Evolutionary conservation across 345 rosid genomes (phyloP).

Genomic region (Ceriops zippeliana): DNA sequence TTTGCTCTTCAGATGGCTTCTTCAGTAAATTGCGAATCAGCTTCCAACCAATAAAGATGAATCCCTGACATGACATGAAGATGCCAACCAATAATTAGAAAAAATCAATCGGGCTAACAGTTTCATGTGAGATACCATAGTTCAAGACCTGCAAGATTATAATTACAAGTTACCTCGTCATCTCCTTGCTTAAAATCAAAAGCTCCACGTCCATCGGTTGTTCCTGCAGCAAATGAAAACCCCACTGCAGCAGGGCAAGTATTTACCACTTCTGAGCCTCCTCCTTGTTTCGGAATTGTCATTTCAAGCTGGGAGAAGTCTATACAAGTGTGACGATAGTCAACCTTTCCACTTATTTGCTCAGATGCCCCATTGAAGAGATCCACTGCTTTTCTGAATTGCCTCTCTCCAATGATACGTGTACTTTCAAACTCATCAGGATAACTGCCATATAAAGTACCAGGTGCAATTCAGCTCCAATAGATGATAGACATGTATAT

Average conservation of each 20-base stretch:
- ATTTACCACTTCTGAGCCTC: conserved; percentile 65
- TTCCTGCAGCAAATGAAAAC: conserved; percentile 94
- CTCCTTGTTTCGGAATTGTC: conserved; percentile 49
- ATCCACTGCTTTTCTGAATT: conserved; percentile 69
- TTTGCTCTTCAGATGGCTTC: conserved; percentile 63
- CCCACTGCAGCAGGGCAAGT: conserved; percentile 99
- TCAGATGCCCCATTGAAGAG: conserved; percentile 85
- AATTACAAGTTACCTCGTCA: conserved; percentile 48
- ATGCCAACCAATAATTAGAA: neutral
- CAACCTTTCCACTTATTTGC: conserved; percentile 69
- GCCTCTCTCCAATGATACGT: conserved; percentile 86
- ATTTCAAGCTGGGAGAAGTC: conserved; percentile 92
- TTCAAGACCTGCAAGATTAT: neutral
- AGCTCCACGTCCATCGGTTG: conserved; percentile 99
- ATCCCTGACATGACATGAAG: conserved; percentile 49
- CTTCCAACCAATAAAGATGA: too few relatives aligned
- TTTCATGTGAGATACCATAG: conserved; percentile 5
- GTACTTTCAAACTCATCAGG: conserved; percentile 99
- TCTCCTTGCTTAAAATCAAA: conserved; percentile 98
- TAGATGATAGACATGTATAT: conserved; percentile 3
- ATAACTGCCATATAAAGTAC: conserved; percentile 45
- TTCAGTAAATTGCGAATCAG: conserved; percentile 72
- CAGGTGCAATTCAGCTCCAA: conserved; percentile 12
- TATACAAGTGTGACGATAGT: conserved; percentile 64
- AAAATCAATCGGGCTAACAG: conserved; percentile 7